phyloP scores from a whole-genome alignment of 2,329 filamentous ascomycete genomes.

The Samsoniella hepiali region DNA sequence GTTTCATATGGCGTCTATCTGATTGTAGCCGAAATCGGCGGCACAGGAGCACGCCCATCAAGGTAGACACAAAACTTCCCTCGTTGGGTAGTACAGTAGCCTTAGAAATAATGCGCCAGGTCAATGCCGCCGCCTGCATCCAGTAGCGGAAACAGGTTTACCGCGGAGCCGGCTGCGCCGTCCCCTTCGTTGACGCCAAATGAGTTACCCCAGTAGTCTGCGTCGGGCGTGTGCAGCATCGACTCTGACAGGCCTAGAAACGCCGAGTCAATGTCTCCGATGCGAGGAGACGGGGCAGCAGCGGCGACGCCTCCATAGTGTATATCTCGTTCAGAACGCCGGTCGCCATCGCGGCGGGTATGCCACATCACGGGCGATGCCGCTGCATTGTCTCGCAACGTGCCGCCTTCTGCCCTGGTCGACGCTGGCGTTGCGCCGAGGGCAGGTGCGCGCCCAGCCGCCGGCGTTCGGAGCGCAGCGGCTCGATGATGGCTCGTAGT shows the following conservation, averaged over 20 bases:
- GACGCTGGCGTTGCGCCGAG: neutral
- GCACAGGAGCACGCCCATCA: neutral
- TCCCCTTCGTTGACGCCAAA: constrained; percentile 34
- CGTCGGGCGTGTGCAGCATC: constrained; percentile 41
- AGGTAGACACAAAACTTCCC: neutral
- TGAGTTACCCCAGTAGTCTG: constrained; percentile 37
- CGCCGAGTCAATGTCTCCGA: constrained; percentile 37
- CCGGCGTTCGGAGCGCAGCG: neutral
- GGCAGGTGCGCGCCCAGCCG: neutral
- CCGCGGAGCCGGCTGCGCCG: constrained; percentile 39
- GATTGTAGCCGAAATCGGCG: neutral
- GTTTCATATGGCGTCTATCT: neutral
- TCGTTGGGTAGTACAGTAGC: neutral
- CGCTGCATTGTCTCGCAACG: neutral
- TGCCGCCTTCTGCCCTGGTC: neutral
- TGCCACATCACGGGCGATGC: constrained; percentile 2
- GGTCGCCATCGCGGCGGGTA: neutral
- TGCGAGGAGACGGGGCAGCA: constrained; percentile 30
- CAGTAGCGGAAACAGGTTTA: constrained; percentile 51
- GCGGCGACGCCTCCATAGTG: constrained; percentile 27
- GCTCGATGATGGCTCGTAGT: neutral
- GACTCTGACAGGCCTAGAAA: constrained; percentile 38
- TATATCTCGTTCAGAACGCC: neutral
- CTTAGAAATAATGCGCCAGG: constrained; percentile 39
- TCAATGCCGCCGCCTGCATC: constrained; percentile 53